Evolutionary conservation across 768 basidiomycete genomes (phyloP), one percentile per base, ranked within the genome.

Genomic region (Rossbeevera mucosa): DNA sequence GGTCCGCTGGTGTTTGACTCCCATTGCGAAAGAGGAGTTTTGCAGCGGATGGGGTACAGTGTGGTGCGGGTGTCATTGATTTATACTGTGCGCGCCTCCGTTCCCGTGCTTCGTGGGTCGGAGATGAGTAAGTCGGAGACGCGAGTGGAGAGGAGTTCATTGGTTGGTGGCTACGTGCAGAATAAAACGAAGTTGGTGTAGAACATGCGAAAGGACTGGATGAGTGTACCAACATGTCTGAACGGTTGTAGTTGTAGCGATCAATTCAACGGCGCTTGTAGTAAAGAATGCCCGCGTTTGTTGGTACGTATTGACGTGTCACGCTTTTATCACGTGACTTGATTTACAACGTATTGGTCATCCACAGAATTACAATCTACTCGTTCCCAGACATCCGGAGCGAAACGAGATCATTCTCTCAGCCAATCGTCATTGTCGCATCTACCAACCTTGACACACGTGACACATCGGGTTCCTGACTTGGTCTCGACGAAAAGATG

Each of bases 401-500:
- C 33, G 33, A 36, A n/a, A 36, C 33, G 33, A 36, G 33, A 36
- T 36, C 9, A 5, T 14, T 20, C 18, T 8, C 12, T 45, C 33
- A 65, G 12, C 61, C 59, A 4, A 63, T 53, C 28, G 55, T 59
- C 74, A 75, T 76, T 13, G 71, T 60, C 13, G 72, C 66, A 53
- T 76, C 74, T 28, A 74, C 55, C 26, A 68, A 55, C 41, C 67
- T 74, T 18, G 57, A 50, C 21, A 65, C 55, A 8, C 57, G 63
- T 7, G 53, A 61, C 20, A 61, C 61, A 6, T 66, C 64, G 0
- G 55, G 52, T 41, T 55, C 59, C 45, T 63, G 55, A 48, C 53
- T 57, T 14, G 74, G 76, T 47, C 78, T 71, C 40, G 69, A 66
- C 8, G 89, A 91, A 65, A 97, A 96, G 36, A 97, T 80, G 41